Base-by-base conservation (phyloP, 2,329 filamentous ascomycete genomes). In the Cryphonectria radicalis region DNA sequence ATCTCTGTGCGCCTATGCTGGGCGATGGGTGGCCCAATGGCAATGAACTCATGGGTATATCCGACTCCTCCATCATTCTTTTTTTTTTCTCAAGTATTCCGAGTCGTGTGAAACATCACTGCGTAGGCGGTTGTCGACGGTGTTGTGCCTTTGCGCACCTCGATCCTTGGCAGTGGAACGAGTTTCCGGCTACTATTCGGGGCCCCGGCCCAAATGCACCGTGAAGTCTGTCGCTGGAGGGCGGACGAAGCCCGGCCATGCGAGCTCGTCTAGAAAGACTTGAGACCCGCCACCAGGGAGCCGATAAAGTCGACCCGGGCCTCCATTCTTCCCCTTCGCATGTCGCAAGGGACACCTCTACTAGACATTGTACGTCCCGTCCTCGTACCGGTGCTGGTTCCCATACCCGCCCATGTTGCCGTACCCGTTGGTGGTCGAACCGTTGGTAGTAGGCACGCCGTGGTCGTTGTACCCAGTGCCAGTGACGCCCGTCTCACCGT, bases 391-490 rank as follows among this genome's bases (percentile, higher is more conserved):
- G 11, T 68, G 46, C 67, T 35, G 57, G 28, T 28, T 55, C 1
- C 59, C 67, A 11, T 59, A 40, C 11, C 53, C 57, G 19, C 55
- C 50, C 65, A 63, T 57, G 10, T 55, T 55, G 5, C 67, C 67
- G 22, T 63, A 69, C 3, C 40, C 63, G 4, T 40, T 64, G 22
- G 10, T 28, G 1, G 22, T 25, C 3, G 25, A 40, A 40, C 40
- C 53, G 13, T 70, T 65, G 19, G 62, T 57, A 28, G 57, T 59
- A 19, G 66, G 59, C 7, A 53, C 42, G n/a, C 78, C 79, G 35
- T 79, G 75, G 42, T 79, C 73, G 59, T 75, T 74, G 71, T 75
- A 75, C 10, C 76, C 62, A 11, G 62, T 28, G n/a, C 62, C 62
- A 6, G 42, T n/a, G 14, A 43, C 37, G 25, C 64, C 76, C 11